phyloP scores from a whole-genome alignment of 768 basidiomycete genomes.

The Macrocybe gigantea region DNA sequence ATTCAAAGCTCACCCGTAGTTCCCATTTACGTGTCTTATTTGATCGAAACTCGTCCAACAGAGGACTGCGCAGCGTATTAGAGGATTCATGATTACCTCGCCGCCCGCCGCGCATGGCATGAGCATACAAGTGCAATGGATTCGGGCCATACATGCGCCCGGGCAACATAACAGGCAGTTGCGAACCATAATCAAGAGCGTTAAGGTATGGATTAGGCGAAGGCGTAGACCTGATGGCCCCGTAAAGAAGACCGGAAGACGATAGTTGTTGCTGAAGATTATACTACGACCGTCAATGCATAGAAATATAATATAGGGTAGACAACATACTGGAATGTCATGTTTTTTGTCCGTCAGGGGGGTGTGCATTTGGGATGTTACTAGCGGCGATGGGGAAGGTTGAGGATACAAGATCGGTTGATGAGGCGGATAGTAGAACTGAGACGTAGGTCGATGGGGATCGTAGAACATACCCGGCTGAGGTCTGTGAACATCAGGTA shows the following conservation, averaged over 20 bases:
- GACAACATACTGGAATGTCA: constrained; percentile 41
- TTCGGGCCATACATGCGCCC: constrained; percentile 40
- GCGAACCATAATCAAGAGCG: constrained; percentile 42
- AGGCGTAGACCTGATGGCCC: constrained; percentile 33
- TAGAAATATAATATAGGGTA: constrained; percentile 2
- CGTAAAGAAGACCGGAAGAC: constrained; percentile 34
- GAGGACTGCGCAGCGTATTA: constrained; percentile 51
- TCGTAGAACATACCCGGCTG: constrained; percentile 57
- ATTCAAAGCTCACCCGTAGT: constrained; percentile 49
- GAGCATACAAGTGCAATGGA: constrained; percentile 28
- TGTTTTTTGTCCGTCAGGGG: constrained; percentile 49
- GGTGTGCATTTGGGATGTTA: constrained; percentile 40
- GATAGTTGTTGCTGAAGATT: constrained; percentile 42
- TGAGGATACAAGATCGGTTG: constrained; percentile 59
- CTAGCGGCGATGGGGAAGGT: constrained; percentile 45
- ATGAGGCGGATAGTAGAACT: constrained; percentile 53
- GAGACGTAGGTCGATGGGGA: constrained; percentile 47
- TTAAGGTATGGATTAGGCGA: constrained; percentile 39
- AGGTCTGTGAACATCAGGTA: constrained; percentile 34
- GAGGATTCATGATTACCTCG: constrained; percentile 30
- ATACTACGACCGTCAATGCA: constrained; percentile 20
- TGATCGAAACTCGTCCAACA: constrained; percentile 81
- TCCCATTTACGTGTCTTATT: constrained; percentile 81
- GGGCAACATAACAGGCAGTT: constrained; percentile 38
- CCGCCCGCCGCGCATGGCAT: constrained; percentile 38